Conservation (phyloP, 352 stramenopile genomes). For the Phytophthora syringae region DNA sequence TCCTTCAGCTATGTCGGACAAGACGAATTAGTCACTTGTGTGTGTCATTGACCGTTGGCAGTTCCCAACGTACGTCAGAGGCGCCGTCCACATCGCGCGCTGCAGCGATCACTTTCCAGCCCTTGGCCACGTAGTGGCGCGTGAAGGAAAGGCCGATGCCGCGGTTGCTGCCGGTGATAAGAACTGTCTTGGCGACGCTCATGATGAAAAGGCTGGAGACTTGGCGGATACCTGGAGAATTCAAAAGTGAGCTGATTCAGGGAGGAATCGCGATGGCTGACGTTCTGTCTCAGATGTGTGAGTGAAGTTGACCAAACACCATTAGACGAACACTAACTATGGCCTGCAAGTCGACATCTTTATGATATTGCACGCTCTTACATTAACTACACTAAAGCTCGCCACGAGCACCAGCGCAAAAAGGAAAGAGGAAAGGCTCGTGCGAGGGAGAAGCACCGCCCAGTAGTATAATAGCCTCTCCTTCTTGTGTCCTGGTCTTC, state of each 20-base stretch:
- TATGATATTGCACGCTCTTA: slow-evolving; percentile 45
- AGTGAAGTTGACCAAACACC: too few species aligned
- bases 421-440: slow-evolving; percentile 31
- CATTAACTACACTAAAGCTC: slow-evolving; percentile 49
- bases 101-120: slow-evolving; percentile 62
- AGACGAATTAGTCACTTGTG: slow-evolving; percentile 1
- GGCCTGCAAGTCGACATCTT: slow-evolving; percentile 28
- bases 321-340: neutral
- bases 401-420: slow-evolving; percentile 35
- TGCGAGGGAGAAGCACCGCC: slow-evolving; percentile 9
- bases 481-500: slow-evolving; percentile 5
- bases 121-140: slow-evolving; percentile 46
- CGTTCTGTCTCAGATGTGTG: too few species aligned
- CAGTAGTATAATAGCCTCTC: slow-evolving; percentile 23
- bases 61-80: slow-evolving; percentile 32
- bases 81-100: slow-evolving; percentile 46
- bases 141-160: slow-evolving; percentile 61
- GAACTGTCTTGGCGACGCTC: slow-evolving; percentile 47
- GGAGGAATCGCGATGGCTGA: neutral
- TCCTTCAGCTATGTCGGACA: slow-evolving; percentile 33
- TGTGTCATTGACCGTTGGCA: neutral
- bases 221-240: neutral
- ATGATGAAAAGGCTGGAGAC: slow-evolving; percentile 4
- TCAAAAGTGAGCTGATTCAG: slow-evolving; percentile 8
- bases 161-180: slow-evolving; percentile 68